Base-by-base conservation (phyloP, 768 basidiomycete genomes). In the Rhizopogon sp. region DNA sequence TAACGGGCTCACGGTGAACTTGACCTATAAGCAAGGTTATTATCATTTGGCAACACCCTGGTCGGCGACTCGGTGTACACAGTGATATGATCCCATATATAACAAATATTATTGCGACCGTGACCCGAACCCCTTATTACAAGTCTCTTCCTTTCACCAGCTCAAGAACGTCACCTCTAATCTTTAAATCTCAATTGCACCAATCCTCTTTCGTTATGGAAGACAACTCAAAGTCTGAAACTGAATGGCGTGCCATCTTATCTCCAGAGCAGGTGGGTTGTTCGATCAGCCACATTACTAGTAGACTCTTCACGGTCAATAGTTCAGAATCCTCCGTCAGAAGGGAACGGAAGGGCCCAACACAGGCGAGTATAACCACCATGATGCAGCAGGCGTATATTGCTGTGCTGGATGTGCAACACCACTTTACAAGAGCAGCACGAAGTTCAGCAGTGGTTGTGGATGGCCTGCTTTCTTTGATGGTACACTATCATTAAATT, bases 391-490 rank as follows among this genome's bases (percentile, higher is more conserved):
- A 29, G 94, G 94, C 8, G 77, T 85, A 1, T 96, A 94, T 66
- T 62, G 72, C 43, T 95, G 93, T 64, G 87, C 83, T 7, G 94
- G 81, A 7, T 96, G 93, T 69, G 78, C 77, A 37, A 83, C 90
- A 2, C 87, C 93, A 1, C 72, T 97, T 47, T 97, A 96, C 76
- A 90, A 86, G 76, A 90, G 88, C 64, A 77, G 76, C 29, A 94
- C 92, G 59, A 97, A 97, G 72, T 97, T 96, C 72, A 79, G 87
- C 62, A 93, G 90, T 56, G 92, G 93, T 6, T 96, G 92, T 64
- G 94, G 94, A 22, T 98, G 94, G 94, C 94, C 95, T n/a, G 92
- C 94, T 1, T 98, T 97, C 79, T 98, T 88, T 66, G 94, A 96
- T 66, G 89, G 89, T 88, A 58, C 54, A 72, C 61, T 8, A 22